Percentiles rank a stretch among this genome's conserved stretches.
phyloP scores from a whole-genome alignment of 495 filamentous ascomycete genomes.

The Aspergillus affinis region DNA sequence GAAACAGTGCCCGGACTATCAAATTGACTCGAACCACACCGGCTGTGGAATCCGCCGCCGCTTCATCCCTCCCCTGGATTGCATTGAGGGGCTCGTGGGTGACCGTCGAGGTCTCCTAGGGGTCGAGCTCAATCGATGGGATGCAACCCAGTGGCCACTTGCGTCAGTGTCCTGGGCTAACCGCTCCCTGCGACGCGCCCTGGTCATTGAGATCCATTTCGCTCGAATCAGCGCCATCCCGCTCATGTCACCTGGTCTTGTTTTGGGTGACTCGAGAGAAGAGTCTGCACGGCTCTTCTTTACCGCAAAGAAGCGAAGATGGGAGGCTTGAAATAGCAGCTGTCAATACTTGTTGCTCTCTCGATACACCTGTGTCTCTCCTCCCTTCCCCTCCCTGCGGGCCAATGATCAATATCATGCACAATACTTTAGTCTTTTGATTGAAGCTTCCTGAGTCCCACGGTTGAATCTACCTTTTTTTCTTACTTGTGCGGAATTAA shows the following conservation, averaged over 20 bases:
- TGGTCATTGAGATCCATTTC: constrained; percentile 33
- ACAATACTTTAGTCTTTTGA: background rate
- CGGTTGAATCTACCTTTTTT: background rate
- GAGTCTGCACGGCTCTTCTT: constrained; percentile 40
- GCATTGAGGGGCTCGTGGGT: constrained; percentile 62
- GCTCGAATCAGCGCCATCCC: constrained; percentile 30
- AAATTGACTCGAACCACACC: constrained; percentile 73
- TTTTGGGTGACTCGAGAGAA: constrained; percentile 20
- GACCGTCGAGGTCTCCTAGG: constrained; percentile 67
- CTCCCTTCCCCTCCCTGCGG: no score
- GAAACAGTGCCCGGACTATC: constrained; percentile 69
- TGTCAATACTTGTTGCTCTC: constrained; percentile 26
- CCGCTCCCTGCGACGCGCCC: constrained; percentile 22
- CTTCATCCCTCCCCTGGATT: constrained; percentile 66
- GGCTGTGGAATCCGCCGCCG: constrained; percentile 74
- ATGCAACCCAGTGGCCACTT: constrained; percentile 11
- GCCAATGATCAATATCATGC: background rate
- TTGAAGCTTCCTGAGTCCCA: background rate
- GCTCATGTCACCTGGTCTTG: constrained; percentile 11
- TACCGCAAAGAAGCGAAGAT: constrained; percentile 41
- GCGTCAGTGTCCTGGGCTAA: constrained; percentile 28
- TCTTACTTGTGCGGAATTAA: background rate
- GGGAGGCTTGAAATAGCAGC: constrained; percentile 32
- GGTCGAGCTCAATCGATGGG: constrained; percentile 53
- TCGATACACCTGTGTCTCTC: no score